These are phyloP conservation scores for Nymphaea colorata DNA, from an alignment of 164 flowering plant species.

Conservation along the genomic window DNA sequence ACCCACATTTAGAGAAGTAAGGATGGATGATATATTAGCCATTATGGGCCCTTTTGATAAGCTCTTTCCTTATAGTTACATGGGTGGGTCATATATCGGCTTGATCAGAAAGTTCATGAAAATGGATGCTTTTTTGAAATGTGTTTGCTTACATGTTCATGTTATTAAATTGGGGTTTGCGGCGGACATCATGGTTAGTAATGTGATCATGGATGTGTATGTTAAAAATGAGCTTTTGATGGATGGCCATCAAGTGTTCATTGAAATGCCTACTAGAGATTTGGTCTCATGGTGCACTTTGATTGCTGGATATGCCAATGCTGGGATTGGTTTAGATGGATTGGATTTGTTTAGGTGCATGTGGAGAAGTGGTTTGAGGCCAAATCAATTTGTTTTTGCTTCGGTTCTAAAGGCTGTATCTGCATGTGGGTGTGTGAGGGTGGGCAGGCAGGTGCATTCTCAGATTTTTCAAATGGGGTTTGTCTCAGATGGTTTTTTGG, in stretches of 20 bases:
- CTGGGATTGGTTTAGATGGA: conserved; percentile 3
- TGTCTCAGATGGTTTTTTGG: conserved; percentile 3
- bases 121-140: not conserved
- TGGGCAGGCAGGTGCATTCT: conserved; percentile 6
- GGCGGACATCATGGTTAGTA: not conserved
- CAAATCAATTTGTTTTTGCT: conserved; percentile 7
- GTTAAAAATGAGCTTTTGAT: conserved; percentile 3
- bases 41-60: conserved; percentile 5
- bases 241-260: conserved; percentile 4
- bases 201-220: conserved; percentile 10
- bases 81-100: conserved; percentile 1
- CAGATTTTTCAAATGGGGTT: conserved; percentile 1
- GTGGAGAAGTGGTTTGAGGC: conserved; percentile 5
- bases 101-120: conserved; percentile 6
- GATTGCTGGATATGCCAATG: conserved; percentile 2
- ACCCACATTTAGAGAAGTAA: not conserved
- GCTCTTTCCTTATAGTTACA: not conserved
- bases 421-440: not conserved
- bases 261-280: conserved; percentile 7
- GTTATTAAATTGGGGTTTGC: conserved; percentile 5
- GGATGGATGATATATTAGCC: conserved; percentile 1
- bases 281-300: conserved; percentile 9
- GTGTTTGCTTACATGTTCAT: conserved; percentile 7
- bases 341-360: not conserved
- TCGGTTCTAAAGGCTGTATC: conserved; percentile 6